Evolutionary conservation across 2,329 filamentous ascomycete genomes (phyloP).

Genomic region (Ambrosiella cleistominuta): DNA sequence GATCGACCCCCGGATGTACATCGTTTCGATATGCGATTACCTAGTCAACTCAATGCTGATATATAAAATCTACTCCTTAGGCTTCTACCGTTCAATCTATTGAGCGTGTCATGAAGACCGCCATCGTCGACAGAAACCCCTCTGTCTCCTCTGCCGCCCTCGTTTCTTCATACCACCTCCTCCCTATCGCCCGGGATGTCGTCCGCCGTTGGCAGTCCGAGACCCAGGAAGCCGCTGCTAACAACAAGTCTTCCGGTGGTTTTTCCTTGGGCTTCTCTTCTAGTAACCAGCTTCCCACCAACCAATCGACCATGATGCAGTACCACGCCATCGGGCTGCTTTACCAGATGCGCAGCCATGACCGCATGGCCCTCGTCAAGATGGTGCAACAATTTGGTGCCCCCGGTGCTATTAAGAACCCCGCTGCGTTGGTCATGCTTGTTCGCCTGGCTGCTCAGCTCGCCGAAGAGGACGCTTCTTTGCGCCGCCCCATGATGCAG

Average conservation of each 20-base stretch:
- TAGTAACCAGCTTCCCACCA: conserved; percentile 57
- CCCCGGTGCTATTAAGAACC: conserved; percentile 83
- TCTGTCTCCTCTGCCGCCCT: conserved; percentile 92
- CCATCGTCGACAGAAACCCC: conserved; percentile 96
- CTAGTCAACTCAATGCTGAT: background rate
- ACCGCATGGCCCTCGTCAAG: conserved; percentile 96
- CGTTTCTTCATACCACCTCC: conserved; percentile 91
- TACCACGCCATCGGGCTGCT: conserved; percentile 95
- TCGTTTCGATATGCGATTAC: background rate
- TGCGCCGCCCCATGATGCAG: conserved; percentile 92
- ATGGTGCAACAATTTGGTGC: conserved; percentile 99
- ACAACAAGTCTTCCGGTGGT: conserved; percentile 70
- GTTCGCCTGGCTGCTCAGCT: conserved; percentile 85
- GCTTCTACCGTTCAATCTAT: conserved; percentile 93
- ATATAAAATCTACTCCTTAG: conserved; percentile 25
- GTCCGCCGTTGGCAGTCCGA: conserved; percentile 97
- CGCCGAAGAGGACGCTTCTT: conserved; percentile 75
- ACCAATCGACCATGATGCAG: conserved; percentile 93
- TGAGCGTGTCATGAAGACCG: conserved; percentile 95
- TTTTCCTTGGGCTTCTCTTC: conserved; percentile 86
- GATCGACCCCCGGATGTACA: background rate
- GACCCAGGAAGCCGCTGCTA: conserved; percentile 88
- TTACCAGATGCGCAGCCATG: conserved; percentile 94
- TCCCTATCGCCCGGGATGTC: conserved; percentile 88
- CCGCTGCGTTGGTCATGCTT: conserved; percentile 78